Base-by-base conservation (phyloP, 1,284 basidiomycete genomes). In the Pseudozyma flocculosa region DNA sequence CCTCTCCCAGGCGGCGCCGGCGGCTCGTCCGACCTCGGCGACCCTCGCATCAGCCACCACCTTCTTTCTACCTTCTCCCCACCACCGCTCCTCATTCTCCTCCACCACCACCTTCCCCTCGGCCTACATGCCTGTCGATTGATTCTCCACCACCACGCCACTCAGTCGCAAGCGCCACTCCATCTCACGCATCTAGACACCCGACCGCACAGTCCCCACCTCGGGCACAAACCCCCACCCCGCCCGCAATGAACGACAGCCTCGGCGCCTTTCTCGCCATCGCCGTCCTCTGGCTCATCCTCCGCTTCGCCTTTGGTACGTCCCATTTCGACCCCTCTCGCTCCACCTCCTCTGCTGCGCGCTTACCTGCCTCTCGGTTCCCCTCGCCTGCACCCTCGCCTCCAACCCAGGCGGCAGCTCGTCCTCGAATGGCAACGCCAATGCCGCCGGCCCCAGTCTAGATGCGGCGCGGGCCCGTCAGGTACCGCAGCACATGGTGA, bases 191-290 rank as follows among this genome's bases (percentile, higher is more conserved):
- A n/a, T n/a, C n/a, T 13, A 29, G 7, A 29, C 29, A 29, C 29
- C 29, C 29, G 13, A 5, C 5, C 29, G 13, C 29, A 13, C 29
- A 29, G 7, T 7, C 29, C 5, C 29, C 29, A 5, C 5, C 29
- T 7, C 29, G 13, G 7, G 29, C 29, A 29, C 29, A 29, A 5
- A 29, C 29, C 7, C 29, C 5, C 29, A 29, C 29, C 29, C 29
- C 29, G 13, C 29, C 29, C 7, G 11, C 32, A 5, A 76, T 76
- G 73, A 73, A 76, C 46, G 73, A 76, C 51, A 58, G 66, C n/a
- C 54, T 76, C 14, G 73, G 73, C 0, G 73, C 66, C 7, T 40
- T 73, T 11, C 48, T 76, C 21, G 72, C 73, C 30, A 65, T 76
- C 26, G 53, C 65, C 18, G 60, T 74, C 42, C 52, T 74, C 19